Base-by-base conservation (phyloP, 2,329 filamentous ascomycete genomes). In the Pezizomycotina sp. region DNA sequence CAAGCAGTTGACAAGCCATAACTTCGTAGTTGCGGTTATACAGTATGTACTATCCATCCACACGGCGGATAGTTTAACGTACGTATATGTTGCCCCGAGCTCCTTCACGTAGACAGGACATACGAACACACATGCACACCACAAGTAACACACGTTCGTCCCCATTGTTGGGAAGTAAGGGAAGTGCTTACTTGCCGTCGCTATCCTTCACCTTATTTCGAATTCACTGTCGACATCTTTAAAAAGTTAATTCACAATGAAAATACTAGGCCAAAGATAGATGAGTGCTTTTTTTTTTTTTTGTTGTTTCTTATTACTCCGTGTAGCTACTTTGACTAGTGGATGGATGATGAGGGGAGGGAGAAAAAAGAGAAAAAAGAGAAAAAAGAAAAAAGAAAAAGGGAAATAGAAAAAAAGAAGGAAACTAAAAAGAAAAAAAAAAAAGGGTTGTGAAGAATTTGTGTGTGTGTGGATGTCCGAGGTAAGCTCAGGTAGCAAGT, bases 191-290 rank as follows among this genome's bases (percentile, higher is more conserved):
- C 4, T 36, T 21, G 6, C 43, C 43, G 25, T 40, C 45, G 26
- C 45, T 39, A 24, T 43, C 46, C 27, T 43, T 36, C 43, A 47
- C 35, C 24, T 46, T 28, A 26, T 46, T 29, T 14, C 12, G 7
- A 15, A 12, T 12, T 29, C 27, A 15, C 16, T n/a, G 7, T 7
- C 12, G 27, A 12, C 12, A 29, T 14, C 27, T 8, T 7, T 7
- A 29, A 15, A 29, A 6, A 14, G 12, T 7, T 29, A 12, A 15
- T 24, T 24, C 8, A 24, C 8, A 24, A 24, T 8, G 24, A 26
- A 3, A 26, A 3, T 26, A 26, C 14, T 15, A 15, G 14, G 13
- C 10, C 6, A 15, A 29, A 12, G 5, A 16, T 10, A 16, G 1
- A 13, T 13, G 27, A 29, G 19, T 13, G 15, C 27, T 9, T 4